Conservation (phyloP, 805 yeast species). For the Starmerella apicola region DNA sequence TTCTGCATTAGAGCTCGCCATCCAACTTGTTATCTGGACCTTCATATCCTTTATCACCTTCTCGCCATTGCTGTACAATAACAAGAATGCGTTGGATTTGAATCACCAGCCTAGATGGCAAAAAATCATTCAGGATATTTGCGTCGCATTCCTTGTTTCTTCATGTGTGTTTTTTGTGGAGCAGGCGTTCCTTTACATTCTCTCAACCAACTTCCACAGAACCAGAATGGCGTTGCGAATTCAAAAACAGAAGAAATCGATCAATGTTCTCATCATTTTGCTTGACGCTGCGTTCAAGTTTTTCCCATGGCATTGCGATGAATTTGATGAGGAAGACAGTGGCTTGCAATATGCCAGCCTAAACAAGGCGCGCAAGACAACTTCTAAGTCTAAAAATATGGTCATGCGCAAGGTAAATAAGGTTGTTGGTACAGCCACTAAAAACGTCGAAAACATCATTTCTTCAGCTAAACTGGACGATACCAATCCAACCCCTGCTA, state of each 20-base stretch:
- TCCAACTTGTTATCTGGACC: constrained; percentile 28
- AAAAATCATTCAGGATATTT: constrained; percentile 24
- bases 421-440: constrained; percentile 24
- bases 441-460: constrained; percentile 15
- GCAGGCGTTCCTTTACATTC: constrained; percentile 28
- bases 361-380: constrained; percentile 11
- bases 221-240: constrained; percentile 31
- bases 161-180: constrained; percentile 29
- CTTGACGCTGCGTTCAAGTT: constrained; percentile 26
- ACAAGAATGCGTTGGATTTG: constrained; percentile 17
- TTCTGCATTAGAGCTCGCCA: constrained; percentile 28
- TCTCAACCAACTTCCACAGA: constrained; percentile 31
- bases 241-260: constrained; percentile 27
- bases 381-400: background rate
- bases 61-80: constrained; percentile 26
- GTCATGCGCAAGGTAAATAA: constrained; percentile 22
- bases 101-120: constrained; percentile 27
- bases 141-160: constrained; percentile 29
- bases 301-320: constrained; percentile 28
- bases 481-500: constrained; percentile 17
- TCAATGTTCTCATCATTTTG: constrained; percentile 24
- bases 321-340: constrained; percentile 29
- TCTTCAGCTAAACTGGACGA: constrained; percentile 15
- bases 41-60: constrained; percentile 29
- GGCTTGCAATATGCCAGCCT: constrained; percentile 22